Evolutionary conservation across 2,329 filamentous ascomycete genomes (phyloP), one percentile per base, ranked within the genome.

Genomic region (Aspergillus novoparasiticus): DNA sequence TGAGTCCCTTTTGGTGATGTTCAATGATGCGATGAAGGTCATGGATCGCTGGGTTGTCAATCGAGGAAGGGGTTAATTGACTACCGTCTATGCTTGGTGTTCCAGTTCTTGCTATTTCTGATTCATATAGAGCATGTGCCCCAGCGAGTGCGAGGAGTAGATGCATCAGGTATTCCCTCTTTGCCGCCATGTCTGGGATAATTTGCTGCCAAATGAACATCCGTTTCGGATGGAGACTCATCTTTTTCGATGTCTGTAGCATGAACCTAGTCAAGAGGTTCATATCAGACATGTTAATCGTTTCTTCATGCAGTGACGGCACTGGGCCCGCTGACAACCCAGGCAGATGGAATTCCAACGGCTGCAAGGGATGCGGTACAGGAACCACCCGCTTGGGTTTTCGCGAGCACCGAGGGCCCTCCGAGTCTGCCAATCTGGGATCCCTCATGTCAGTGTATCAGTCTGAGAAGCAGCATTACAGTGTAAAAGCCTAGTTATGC

Each of bases 111-210:
- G 34, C 34, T 16, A 36, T 36, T 5, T 36, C 34, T 36, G 34
- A 36, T 16, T 36, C 34, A 36, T 36, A 36, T 36, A 36, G 14
- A 9, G 26, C 9, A 51, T 51, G 48, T 32, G 14, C 23, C 2
- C 71, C 70, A 3, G 70, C 68, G n/a, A 73, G 56, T 10, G 69
- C 69, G 4, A 73, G 59, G 34, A 72, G 58, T n/a, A 73, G 48
- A 55, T 72, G 69, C 71, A 73, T 73, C 39, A 73, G 16, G 28
- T 63, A 70, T 16, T 64, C 59, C 16, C 68, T 57, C 2, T 56
- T 59, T 6, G 61, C n/a, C 10, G 69, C 71, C 0, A 71, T 39
- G 14, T 69, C 66, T 5, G 70, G 71, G n/a, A 73, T 64, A 2
- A 69, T 57, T 6, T 43, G 63, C 45, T 71, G 58, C 71, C 68